Evolutionary conservation across 169 alveolate species (phyloP).

Genomic region (Plasmodium cynomolgi): DNA sequence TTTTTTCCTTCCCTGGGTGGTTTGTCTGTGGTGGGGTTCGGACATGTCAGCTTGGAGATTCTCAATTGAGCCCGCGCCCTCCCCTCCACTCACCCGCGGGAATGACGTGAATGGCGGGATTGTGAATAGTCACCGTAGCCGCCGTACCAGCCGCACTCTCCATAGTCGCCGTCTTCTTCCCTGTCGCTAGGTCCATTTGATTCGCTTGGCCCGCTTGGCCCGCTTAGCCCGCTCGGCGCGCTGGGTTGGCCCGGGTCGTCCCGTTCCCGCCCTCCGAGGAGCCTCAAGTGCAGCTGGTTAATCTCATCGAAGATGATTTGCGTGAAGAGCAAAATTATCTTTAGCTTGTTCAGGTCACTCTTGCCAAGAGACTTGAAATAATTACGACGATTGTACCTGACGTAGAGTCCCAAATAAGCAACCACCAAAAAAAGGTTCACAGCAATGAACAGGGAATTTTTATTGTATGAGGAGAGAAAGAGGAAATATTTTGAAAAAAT

Average conservation of each 20-base stretch:
- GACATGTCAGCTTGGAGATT: neutral
- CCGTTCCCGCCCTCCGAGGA: conserved; percentile 17
- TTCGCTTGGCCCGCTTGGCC: neutral
- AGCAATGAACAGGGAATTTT: conserved; percentile 62
- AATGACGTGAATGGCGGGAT: neutral
- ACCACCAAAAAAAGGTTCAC: conserved; percentile 7
- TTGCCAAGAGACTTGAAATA: conserved; percentile 58
- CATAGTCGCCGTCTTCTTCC: neutral
- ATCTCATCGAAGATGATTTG: conserved; percentile 65
- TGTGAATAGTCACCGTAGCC: neutral
- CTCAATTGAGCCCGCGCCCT: neutral
- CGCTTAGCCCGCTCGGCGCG: neutral
- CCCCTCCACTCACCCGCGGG: neutral
- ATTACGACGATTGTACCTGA: conserved; percentile 39
- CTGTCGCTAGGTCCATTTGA: neutral
- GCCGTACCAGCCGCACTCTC: neutral
- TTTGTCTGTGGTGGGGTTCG: neutral
- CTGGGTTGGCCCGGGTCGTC: neutral
- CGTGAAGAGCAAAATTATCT: conserved; percentile 45
- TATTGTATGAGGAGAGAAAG: conserved; percentile 50
- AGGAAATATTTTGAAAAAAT: conserved; percentile 59
- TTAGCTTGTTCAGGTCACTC: conserved; percentile 52
- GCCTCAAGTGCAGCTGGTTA: conserved; percentile 38
- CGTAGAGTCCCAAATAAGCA: conserved; percentile 9
- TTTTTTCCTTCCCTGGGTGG: neutral